Base-by-base conservation (phyloP, 2,329 filamentous ascomycete species). In the Colletotrichum sp. region DNA sequence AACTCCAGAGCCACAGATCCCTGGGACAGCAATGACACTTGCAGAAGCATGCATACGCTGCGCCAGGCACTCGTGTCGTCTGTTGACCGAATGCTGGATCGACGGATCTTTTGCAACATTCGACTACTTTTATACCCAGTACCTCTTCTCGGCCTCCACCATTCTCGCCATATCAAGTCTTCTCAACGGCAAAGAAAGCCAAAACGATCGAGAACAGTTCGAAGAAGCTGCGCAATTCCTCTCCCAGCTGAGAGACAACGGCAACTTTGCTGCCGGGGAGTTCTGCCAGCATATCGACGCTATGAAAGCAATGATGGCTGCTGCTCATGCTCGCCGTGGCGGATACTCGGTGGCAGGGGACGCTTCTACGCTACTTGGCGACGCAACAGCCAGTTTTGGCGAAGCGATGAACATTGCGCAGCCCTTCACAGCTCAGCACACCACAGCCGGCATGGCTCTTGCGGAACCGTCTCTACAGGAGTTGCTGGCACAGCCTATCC, bases 101-200 rank as follows among this genome's bases (percentile, higher is more conserved):
- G 84, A 87, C 36, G 88, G 88, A 0, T 85, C 86, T 0, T 88
- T 89, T 70, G 81, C 84, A 0, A 88, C 84, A 0, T 88, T 89
- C 61, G 87, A 88, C 74, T 89, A 87, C 79, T 86, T 86, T 63
- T 83, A 85, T 78, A 85, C 85, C 0, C 86, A 88, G 63, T 88
- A 87, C 55, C 84, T 89, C 30, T 89, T 89, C 78, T 86, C 87
- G 0, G 83, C 86, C 0, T 83, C 86, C 3, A 87, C 84, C 0
- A 83, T 88, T 6, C 83, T 89, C 3, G 86, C 85, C 1, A 82
- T 88, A 2, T 88, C 87, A 3, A 86, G 84, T 48, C 79, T 88
- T 0, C 79, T 87, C 0, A 79, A 79, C 5, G 78, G 81, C 0
- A 80, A 82, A 6, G 78, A 83, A 9, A 81, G 79, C 4, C 80